Evolutionary conservation across 176 grass and related monocot genomes (phyloP), one percentile per base, ranked within the genome.

Genomic region (Avena sativa): DNA sequence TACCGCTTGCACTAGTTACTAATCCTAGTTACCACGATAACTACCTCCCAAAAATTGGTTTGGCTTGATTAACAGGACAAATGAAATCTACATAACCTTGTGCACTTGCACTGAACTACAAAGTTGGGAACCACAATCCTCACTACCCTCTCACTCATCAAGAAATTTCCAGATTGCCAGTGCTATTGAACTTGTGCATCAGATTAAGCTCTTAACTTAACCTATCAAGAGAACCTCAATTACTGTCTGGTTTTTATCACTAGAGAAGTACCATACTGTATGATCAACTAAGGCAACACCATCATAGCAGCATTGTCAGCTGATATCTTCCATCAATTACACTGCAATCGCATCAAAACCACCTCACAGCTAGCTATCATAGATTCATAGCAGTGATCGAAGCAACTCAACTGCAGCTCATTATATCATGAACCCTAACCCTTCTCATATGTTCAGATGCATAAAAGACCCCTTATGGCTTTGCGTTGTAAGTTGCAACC

Each of bases 11-110:
- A 19, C 68, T 73, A 48, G 21, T 8, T 63, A 80, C 57, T 80
- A 80, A 17, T 4, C 38, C 44, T 34, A 66, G 47, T 48, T 69
- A 77, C 21, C 66, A 38, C 57, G 4, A 57, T 67, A 13, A 67
- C 28, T 81, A 14, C 12, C 17, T 16, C 40, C 2, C 63, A 66
- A 81, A 81, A 20, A 66, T 49, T 10, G 2, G 60, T 50, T 66
- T 12, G 9, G 9, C 26, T 25, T 32, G 44, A 81, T 67, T 67
- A 47, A 67, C 9, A 51, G 3, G 79, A 32, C 79, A 81, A 66
- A 32, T 66, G 63, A 51, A 51, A 81, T 81, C 46, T 81, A n/a
- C 79, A 81, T 67, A 67, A 49, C 49, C 23, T 36, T 52, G 62
- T 67, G 46, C 25, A n/a, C 62, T 51, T n/a, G 44, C 34, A 25